Percentiles rank a stretch among this genome's conserved stretches.
Evolutionary conservation across 108 stramenopile genomes (phyloP).

Genomic region (Pinguiococcus pyrenoidosus): DNA sequence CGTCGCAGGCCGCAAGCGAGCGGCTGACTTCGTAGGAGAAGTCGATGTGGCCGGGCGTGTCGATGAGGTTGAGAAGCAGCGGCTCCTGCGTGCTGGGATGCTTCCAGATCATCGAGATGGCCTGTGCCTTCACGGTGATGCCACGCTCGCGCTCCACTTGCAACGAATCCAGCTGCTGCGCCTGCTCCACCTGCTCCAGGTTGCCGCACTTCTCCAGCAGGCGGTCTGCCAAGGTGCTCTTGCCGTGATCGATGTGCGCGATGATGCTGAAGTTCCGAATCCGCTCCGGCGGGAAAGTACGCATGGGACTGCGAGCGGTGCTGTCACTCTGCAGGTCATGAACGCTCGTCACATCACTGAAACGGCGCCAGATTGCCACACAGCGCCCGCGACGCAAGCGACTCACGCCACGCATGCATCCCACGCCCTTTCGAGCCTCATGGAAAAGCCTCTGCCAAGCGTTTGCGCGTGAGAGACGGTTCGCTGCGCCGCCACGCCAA

Average conservation of each 20-base stretch:
- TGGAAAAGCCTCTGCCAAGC: too few relatives aligned
- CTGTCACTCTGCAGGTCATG: too few relatives aligned
- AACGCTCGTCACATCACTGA: too few relatives aligned
- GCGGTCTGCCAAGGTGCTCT: slow-evolving; percentile 57
- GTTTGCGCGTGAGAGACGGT: too few relatives aligned
- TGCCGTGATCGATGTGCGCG: slow-evolving; percentile 73
- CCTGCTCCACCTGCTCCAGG: background rate
- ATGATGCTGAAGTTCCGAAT: slow-evolving; percentile 30
- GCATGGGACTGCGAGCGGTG: too few relatives aligned
- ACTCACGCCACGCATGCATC: too few relatives aligned
- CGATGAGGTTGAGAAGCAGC: slow-evolving; percentile 63
- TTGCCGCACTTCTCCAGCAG: slow-evolving; percentile 1
- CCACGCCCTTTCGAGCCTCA: too few relatives aligned
- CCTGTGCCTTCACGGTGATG: slow-evolving; percentile 88
- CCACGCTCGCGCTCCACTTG: slow-evolving; percentile 62
- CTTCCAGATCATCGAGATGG: slow-evolving; percentile 61
- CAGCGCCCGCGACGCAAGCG: too few relatives aligned
- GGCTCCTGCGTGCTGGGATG: slow-evolving; percentile 17
- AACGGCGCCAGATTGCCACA: too few relatives aligned
- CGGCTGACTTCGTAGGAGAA: slow-evolving; percentile 83
- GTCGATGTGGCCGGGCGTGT: slow-evolving; percentile 91
- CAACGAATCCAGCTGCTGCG: slow-evolving; percentile 35
- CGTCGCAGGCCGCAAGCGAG: slow-evolving; percentile 66
- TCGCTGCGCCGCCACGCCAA: too few relatives aligned
- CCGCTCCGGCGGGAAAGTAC: slow-evolving; percentile 1